Conservation (phyloP, 345 rosid genomes). For the Viola odorata region DNA sequence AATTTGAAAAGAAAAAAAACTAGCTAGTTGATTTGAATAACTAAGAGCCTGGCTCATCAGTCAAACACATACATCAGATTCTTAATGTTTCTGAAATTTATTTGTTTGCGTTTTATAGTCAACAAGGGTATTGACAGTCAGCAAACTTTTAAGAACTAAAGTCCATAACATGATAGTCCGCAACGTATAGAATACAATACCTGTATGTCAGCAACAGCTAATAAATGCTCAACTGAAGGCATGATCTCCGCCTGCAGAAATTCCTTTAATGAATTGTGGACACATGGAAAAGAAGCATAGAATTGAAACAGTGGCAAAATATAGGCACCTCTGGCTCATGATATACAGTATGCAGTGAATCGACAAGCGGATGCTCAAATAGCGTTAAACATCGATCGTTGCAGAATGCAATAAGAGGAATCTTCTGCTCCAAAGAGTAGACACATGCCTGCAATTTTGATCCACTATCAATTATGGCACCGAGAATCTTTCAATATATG, state of each 20-base stretch:
- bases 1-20: no score
- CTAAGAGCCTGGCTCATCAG: no score
- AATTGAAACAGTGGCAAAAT: slow-evolving; percentile 9
- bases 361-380: slow-evolving; percentile 76
- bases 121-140: no score
- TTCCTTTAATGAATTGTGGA: slow-evolving; percentile 1
- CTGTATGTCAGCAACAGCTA: slow-evolving; percentile 75
- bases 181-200: no score
- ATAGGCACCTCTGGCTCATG: slow-evolving; percentile 70
- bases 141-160: no score
- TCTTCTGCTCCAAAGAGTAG: slow-evolving; percentile 69
- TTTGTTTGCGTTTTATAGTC: no score
- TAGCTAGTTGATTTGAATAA: no score
- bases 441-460: slow-evolving; percentile 50
- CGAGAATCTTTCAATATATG: not conserved
- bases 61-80: no score
- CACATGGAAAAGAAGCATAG: slow-evolving; percentile 9
- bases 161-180: no score
- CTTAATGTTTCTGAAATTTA: no score
- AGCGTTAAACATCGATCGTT: slow-evolving; percentile 77
- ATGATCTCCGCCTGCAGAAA: slow-evolving; percentile 78
- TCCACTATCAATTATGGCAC: not conserved
- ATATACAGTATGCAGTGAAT: slow-evolving; percentile 66
- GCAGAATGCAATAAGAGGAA: slow-evolving; percentile 89
- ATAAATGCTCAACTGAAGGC: slow-evolving; percentile 64